These are phyloP conservation scores for Gossypium stocksii DNA, from an alignment of 345 rosid genomes.

Conservation along the genomic window DNA sequence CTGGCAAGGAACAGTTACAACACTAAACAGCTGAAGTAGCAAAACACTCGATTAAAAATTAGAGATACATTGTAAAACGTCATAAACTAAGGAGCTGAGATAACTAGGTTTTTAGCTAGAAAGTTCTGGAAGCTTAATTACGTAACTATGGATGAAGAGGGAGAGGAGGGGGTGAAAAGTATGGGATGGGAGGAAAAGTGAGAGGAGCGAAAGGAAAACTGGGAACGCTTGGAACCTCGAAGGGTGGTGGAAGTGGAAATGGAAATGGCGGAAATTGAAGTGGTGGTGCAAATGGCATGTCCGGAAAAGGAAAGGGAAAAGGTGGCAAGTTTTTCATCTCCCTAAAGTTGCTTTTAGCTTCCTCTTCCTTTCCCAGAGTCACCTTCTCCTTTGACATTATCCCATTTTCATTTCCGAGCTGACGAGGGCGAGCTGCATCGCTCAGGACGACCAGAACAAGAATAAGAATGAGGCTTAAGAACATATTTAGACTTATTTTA, in stretches of 20 bases:
- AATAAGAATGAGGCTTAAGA: not conserved
- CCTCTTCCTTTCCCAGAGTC: not conserved
- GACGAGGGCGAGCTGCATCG: not conserved
- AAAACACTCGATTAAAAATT: too few species aligned
- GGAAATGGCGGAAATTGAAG: not conserved
- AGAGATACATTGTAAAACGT: too few species aligned
- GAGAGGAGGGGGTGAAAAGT: not conserved
- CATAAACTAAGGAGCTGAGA: too few species aligned
- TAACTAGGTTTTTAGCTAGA: too few species aligned
- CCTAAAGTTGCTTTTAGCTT: not conserved
- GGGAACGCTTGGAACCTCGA: not conserved
- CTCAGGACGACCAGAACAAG: not conserved
- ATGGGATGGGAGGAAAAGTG: not conserved
- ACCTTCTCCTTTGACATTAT: not conserved
- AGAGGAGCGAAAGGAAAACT: not conserved
- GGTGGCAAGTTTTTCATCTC: conserved; percentile 15
- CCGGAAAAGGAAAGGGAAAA: not conserved
- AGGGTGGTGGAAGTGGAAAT: conserved; percentile 4
- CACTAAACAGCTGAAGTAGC: not conserved
- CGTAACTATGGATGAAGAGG: too few species aligned
- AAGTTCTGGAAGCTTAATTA: too few species aligned
- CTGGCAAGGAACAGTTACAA: not conserved
- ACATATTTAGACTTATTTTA: not conserved
- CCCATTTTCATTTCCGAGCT: not conserved
- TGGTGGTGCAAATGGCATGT: not conserved